phyloP scores from a whole-genome alignment of 139 green algal genomes.

The Micromonas pusilla region DNA sequence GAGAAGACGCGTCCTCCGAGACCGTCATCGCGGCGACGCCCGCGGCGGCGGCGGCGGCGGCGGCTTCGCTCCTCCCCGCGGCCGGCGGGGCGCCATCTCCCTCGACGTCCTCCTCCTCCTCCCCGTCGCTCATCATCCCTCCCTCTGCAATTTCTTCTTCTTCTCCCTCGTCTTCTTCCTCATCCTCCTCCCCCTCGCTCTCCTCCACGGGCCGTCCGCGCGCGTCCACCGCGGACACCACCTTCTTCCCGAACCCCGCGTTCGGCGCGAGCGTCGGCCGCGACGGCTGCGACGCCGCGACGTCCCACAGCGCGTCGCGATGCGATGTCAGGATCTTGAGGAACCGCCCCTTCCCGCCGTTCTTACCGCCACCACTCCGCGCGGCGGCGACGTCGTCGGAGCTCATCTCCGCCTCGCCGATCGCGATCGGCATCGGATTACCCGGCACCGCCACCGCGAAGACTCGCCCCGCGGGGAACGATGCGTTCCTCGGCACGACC shows the following conservation, averaged over 20 bases:
- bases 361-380: background rate
- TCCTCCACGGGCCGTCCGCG: background rate
- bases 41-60: background rate
- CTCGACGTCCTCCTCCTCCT: background rate
- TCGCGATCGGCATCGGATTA: slow-evolving; percentile 36
- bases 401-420: slow-evolving; percentile 30
- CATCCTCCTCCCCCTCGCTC: background rate
- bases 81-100: background rate
- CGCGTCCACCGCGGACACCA: background rate
- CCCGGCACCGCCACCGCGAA: slow-evolving; percentile 31
- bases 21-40: background rate
- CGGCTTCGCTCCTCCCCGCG: too few relatives aligned
- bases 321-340: slow-evolving; percentile 36
- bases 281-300: background rate
- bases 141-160: background rate
- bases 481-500: slow-evolving; percentile 25
- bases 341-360: slow-evolving; percentile 29
- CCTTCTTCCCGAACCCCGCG: background rate
- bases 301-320: slow-evolving; percentile 32
- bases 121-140: background rate
- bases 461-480: slow-evolving; percentile 27
- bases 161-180: background rate
- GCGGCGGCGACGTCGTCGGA: slow-evolving; percentile 29
- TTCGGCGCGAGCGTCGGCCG: background rate
- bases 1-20: too few relatives aligned